Evolutionary conservation across 768 basidiomycete species (phyloP).

Genomic region (Mycena rosella): DNA sequence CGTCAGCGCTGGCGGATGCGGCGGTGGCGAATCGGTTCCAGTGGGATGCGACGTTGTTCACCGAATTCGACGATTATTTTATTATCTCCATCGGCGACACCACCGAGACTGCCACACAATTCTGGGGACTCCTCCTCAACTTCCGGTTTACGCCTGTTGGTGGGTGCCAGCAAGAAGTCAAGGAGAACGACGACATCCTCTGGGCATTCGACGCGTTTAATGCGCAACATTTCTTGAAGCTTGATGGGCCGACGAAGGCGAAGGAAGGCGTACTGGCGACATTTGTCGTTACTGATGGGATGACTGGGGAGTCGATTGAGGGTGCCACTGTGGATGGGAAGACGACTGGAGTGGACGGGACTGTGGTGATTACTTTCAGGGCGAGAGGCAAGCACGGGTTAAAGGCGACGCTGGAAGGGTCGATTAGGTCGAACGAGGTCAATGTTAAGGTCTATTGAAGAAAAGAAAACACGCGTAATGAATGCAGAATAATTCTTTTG

Average conservation of each 20-base stretch:
- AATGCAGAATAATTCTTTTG: constrained; percentile 10
- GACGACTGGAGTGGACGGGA: constrained; percentile 44
- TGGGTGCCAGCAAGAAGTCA: constrained; percentile 56
- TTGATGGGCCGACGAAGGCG: constrained; percentile 47
- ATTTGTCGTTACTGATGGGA: constrained; percentile 55
- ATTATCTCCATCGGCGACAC: constrained; percentile 53
- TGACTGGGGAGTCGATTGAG: constrained; percentile 45
- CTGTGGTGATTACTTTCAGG: constrained; percentile 44
- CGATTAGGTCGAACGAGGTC: constrained; percentile 50
- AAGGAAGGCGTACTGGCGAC: constrained; percentile 41
- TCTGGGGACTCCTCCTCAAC: constrained; percentile 54
- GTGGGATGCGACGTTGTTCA: constrained; percentile 55
- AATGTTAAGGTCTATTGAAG: constrained; percentile 38
- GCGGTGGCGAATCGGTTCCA: constrained; percentile 45
- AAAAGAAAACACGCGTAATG: constrained; percentile 1
- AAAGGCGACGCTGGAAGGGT: constrained; percentile 49
- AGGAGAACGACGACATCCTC: constrained; percentile 46
- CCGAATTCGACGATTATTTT: constrained; percentile 58
- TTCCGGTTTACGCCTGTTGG: constrained; percentile 52
- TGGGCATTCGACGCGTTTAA: constrained; percentile 56
- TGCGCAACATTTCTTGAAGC: constrained; percentile 48
- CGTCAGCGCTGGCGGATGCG: constrained; percentile 59
- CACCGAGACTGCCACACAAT: constrained; percentile 46
- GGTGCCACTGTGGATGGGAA: constrained; percentile 49
- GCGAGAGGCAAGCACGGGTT: constrained; percentile 40